Conservation (phyloP, 352 stramenopile species). For the Globisporangium solare region DNA sequence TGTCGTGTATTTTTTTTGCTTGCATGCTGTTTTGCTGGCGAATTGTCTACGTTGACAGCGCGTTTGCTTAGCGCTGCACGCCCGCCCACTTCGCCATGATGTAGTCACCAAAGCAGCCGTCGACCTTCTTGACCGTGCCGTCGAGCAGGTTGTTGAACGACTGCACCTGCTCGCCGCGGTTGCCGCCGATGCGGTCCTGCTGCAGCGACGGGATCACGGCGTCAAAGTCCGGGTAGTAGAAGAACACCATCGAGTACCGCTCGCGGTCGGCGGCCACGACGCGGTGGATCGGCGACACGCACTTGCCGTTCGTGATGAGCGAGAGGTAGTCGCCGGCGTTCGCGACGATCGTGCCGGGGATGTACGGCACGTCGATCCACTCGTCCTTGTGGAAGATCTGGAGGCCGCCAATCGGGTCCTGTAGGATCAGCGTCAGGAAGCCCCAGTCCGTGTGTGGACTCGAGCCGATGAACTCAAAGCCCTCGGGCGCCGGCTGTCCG, state of each 20-base stretch:
- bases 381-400: slow-evolving; percentile 65
- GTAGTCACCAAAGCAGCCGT: slow-evolving; percentile 74
- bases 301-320: slow-evolving; percentile 59
- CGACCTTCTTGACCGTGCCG: slow-evolving; percentile 44
- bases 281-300: slow-evolving; percentile 67
- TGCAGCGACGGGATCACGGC: slow-evolving; percentile 45
- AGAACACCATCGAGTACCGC: slow-evolving; percentile 81
- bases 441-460: slow-evolving; percentile 85
- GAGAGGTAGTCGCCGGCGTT: slow-evolving; percentile 83
- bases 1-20: slow-evolving; percentile 1
- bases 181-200: slow-evolving; percentile 35
- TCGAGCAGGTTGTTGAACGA: slow-evolving; percentile 76
- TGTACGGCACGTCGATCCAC: slow-evolving; percentile 74
- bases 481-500: slow-evolving; percentile 30
- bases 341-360: slow-evolving; percentile 65
- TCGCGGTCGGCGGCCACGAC: slow-evolving; percentile 68
- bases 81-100: slow-evolving; percentile 80
- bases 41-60: background rate
- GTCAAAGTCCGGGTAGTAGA: slow-evolving; percentile 83
- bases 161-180: slow-evolving; percentile 21
- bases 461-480: slow-evolving; percentile 73
- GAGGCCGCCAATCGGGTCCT: slow-evolving; percentile 65
- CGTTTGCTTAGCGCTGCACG: slow-evolving; percentile 44
- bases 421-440: slow-evolving; percentile 80
- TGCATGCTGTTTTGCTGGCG: background rate